Conservation (phyloP, 768 basidiomycete species). For the Tulasnella calospora region DNA sequence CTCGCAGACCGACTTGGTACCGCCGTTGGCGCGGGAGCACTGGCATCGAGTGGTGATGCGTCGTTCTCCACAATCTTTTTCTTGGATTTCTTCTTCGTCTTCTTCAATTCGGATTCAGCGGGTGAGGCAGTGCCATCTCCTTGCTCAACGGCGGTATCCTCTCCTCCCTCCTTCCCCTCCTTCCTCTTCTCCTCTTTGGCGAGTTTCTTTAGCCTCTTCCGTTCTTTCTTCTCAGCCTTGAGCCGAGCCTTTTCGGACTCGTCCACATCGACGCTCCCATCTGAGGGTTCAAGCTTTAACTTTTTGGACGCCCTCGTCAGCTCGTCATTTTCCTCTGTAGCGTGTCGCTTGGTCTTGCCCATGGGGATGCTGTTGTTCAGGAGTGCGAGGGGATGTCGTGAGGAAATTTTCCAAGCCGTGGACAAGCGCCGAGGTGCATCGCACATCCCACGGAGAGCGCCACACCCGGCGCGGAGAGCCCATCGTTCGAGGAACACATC, state of each 20-base stretch:
- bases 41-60: slow-evolving; percentile 21
- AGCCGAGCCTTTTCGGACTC: slow-evolving; percentile 16
- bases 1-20: slow-evolving; percentile 6
- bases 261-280: background rate
- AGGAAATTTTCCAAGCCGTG: background rate
- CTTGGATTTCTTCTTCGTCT: slow-evolving; percentile 35
- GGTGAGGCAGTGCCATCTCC: slow-evolving; percentile 6
- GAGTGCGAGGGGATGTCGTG: background rate
- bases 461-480: too few relatives aligned
- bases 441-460: background rate
- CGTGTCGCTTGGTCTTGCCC: background rate
- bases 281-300: background rate
- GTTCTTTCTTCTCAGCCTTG: slow-evolving; percentile 24
- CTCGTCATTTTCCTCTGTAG: background rate
- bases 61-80: slow-evolving; percentile 40
- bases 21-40: background rate
- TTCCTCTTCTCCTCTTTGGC: slow-evolving; percentile 17
- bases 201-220: slow-evolving; percentile 17
- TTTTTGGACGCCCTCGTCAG: background rate
- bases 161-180: slow-evolving; percentile 1
- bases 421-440: background rate
- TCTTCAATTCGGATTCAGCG: slow-evolving; percentile 28
- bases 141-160: slow-evolving; percentile 15
- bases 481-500: too few relatives aligned
- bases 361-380: background rate